A percentile compares a stretch with the other conserved stretches of the same genome.
Evolutionary conservation across 345 rosid genomes (phyloP).

Genomic region (Geranium rotundifolium): DNA sequence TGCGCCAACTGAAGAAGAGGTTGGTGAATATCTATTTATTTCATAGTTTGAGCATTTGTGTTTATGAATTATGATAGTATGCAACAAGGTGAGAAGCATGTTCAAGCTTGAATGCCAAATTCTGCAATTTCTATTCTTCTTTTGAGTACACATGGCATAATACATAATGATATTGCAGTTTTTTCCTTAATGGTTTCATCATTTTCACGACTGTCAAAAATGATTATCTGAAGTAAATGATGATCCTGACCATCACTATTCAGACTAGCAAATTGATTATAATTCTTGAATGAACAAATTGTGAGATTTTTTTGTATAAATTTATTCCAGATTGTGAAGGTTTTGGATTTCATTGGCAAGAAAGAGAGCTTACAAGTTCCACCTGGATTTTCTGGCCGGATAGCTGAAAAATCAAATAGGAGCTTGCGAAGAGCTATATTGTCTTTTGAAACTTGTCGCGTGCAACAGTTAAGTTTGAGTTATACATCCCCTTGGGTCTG

Average conservation of each 20-base stretch:
- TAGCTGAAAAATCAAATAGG: slow-evolving; percentile 82
- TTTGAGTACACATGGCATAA: no score
- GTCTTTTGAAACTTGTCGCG: slow-evolving; percentile 77
- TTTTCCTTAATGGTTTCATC: no score
- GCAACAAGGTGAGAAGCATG: no score
- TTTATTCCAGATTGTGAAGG: slow-evolving; percentile 53
- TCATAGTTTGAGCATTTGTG: not conserved
- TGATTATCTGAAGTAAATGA: no score
- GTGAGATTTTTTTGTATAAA: not conserved
- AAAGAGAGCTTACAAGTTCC: slow-evolving; percentile 81
- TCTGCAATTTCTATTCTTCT: no score
- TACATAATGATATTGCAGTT: no score
- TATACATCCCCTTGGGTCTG: not conserved
- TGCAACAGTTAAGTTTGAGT: slow-evolving; percentile 58
- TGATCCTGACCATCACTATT: no score
- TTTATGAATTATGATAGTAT: no score
- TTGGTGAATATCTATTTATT: slow-evolving; percentile 17
- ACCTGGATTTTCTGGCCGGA: slow-evolving; percentile 62
- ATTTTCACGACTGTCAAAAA: no score
- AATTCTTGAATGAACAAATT: no score
- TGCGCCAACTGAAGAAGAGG: slow-evolving; percentile 92
- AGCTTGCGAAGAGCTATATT: slow-evolving; percentile 79
- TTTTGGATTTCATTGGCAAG: slow-evolving; percentile 72
- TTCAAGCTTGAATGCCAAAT: no score
- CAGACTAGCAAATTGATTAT: no score